Percentiles rank a stretch among this genome's conserved stretches.
phyloP scores from a whole-genome alignment of 768 basidiomycete genomes.

The Collybia sordida region DNA sequence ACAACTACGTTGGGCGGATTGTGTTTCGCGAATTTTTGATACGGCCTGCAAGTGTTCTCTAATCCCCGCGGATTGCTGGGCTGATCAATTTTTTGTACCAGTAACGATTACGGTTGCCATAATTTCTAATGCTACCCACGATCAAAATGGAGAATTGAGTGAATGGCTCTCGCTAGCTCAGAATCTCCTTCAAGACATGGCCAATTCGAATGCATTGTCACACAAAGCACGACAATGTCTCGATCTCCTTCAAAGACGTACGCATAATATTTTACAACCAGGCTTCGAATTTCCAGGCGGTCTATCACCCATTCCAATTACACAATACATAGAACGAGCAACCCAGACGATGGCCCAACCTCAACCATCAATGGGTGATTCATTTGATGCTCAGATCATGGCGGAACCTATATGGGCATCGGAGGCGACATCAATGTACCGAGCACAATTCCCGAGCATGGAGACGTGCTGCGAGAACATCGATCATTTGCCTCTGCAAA shows the following conservation, averaged over 20 bases:
- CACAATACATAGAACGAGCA: slow-evolving; percentile 6
- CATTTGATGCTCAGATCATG: slow-evolving; percentile 1
- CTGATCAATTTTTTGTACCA: background rate
- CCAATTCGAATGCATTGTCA: background rate
- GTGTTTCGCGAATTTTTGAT: slow-evolving; percentile 8
- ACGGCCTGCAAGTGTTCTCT: slow-evolving; percentile 2
- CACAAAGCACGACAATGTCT: background rate
- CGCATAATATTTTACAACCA: background rate
- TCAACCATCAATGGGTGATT: slow-evolving; percentile 7
- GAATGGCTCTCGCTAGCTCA: slow-evolving; percentile 8
- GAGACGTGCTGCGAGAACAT: slow-evolving; percentile 1
- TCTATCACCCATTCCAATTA: background rate
- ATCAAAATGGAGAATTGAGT: slow-evolving; percentile 6
- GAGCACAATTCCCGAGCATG: slow-evolving; percentile 5
- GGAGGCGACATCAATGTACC: background rate
- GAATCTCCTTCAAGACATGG: slow-evolving; percentile 5
- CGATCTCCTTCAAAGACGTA: slow-evolving; percentile 2
- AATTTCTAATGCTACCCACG: slow-evolving; percentile 1
- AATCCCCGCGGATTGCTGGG: too few species aligned
- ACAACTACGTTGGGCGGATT: slow-evolving; percentile 10
- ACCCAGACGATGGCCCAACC: slow-evolving; percentile 8
- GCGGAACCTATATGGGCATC: slow-evolving; percentile 6
- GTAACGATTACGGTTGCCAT: slow-evolving; percentile 8
- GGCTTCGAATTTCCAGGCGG: background rate
- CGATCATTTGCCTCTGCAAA: background rate